Evolutionary conservation across 768 basidiomycete species (phyloP), one percentile per base, ranked within the genome.

Genomic region (Collybiopsis confluens): DNA sequence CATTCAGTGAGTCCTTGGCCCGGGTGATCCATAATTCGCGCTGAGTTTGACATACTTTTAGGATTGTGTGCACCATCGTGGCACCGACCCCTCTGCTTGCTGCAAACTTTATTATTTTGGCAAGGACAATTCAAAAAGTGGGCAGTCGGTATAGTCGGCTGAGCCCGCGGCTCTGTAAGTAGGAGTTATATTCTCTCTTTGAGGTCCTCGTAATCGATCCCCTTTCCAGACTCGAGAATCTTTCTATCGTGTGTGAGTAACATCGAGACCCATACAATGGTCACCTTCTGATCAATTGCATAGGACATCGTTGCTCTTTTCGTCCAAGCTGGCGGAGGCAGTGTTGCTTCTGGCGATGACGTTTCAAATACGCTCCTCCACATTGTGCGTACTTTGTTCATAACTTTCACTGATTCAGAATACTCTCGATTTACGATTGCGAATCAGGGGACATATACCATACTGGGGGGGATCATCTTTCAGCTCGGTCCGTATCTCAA

Each of bases 21-120:
- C n/a, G n/a, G n/a, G n/a, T n/a, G n/a, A n/a, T n/a, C n/a, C n/a
- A n/a, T n/a, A n/a, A n/a, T n/a, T n/a, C n/a, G n/a, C n/a, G 5
- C 40, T 42, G 6, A 33, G 13, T 6, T 13, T 33, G 30, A 7
- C 5, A 42, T 6, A 42, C 23, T 16, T 42, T 16, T 37, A 76
- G 75, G 58, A 74, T 78, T 23, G 60, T 62, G 18, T 65, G 64
- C 23, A 72, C 75, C 3, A 78, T 81, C 58, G 64, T 79, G 44
- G 70, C 70, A 3, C 79, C 78, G 4, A 74, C 75, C 0, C 75
- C 75, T 38, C 64, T 76, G 42, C 60, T 73, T 13, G 77, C 77
- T 4, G 76, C 75, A 41, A 75, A 73, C 58, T 81, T 80, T 59
- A 66, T 78, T 46, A 67, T 77, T 16, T 64, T 81, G 5, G 74